Evolutionary conservation across 371 early-diverging fungal species (phyloP), one percentile per base, ranked within the genome.

Genomic region (Mortierella sp.): DNA sequence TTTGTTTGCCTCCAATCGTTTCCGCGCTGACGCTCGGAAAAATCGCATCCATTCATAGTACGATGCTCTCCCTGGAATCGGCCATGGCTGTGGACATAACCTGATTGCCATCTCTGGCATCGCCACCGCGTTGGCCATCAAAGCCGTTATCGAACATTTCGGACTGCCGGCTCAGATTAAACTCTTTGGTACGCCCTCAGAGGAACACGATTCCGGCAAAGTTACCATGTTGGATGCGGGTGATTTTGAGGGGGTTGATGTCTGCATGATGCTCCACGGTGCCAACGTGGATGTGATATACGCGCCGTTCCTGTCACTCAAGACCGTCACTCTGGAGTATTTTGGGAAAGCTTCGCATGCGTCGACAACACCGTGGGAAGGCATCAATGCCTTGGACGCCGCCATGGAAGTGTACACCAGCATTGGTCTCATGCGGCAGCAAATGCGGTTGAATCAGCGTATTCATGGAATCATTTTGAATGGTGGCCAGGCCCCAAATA

Each of bases 241-340:
- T 1, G 88, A 85, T 16, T 86, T 93, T 54, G 72, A 89, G 19
- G 82, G 78, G 14, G 84, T 85, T 3, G 93, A 93, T 62, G 79
- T 91, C 7, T 83, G 87, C 56, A 82, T 94, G 86, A 94, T 95
- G 94, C 72, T 91, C 23, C 95, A 94, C 71, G 93, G 93, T 24
- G 81, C 89, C 47, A 81, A 83, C 23, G 21, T 47, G 2, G 73
- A 81, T 61, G 72, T 70, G 5, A 31, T 71, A n/a, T 80, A 74
- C 39, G 49, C 66, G 3, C 65, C 61, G 21, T 78, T 61, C 60
- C 74, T 69, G 70, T 86, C 84, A 26, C 51, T 87, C 51, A 63
- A 84, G 26, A 67, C 82, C 26, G 69, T 87, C 5, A 54, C 58
- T 16, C 83, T 90, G 14, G 88, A 89, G 61, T 92, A 82, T 76